phyloP scores from a whole-genome alignment of 2,329 filamentous ascomycete species.

The Neospermospora avenae region DNA sequence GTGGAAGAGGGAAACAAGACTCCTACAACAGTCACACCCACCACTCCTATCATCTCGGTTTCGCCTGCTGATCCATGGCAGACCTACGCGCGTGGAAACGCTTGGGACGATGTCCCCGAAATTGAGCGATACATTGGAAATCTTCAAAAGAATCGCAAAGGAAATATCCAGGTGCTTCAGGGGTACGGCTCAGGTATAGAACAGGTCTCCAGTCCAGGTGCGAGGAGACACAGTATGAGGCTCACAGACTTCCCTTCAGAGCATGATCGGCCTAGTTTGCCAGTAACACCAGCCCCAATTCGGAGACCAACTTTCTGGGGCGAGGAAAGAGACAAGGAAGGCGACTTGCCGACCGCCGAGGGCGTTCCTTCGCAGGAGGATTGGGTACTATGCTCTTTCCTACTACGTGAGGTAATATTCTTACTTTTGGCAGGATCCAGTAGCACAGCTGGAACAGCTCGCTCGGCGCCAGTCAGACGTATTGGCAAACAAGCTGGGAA shows the following conservation, averaged over 20 bases:
- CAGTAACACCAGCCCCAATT: slow-evolving; percentile 84
- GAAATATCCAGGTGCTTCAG: slow-evolving; percentile 35
- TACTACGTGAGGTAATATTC: slow-evolving; percentile 40
- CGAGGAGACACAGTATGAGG: slow-evolving; percentile 51
- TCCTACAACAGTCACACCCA: slow-evolving; percentile 40
- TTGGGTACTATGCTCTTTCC: slow-evolving; percentile 77
- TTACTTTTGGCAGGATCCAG: slow-evolving; percentile 61
- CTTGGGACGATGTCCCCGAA: slow-evolving; percentile 88
- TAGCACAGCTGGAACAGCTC: slow-evolving; percentile 66
- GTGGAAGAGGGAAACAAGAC: slow-evolving; percentile 39
- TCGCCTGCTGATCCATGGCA: slow-evolving; percentile 63
- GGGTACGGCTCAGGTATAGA: slow-evolving; percentile 33
- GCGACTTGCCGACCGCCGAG: slow-evolving; percentile 68
- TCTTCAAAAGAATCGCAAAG: slow-evolving; percentile 61
- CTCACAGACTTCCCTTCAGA: slow-evolving; percentile 86
- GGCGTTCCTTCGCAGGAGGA: slow-evolving; percentile 85
- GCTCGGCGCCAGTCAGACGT: slow-evolving; percentile 63
- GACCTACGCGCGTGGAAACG: slow-evolving; percentile 72
- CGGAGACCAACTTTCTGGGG: slow-evolving; percentile 67
- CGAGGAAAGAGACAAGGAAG: slow-evolving; percentile 45
- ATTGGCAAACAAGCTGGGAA: slow-evolving; percentile 52
- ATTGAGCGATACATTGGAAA: slow-evolving; percentile 85
- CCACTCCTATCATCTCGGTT: slow-evolving; percentile 46
- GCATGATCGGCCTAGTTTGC: slow-evolving; percentile 78
- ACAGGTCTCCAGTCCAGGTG: slow-evolving; percentile 30